A percentile compares a stretch with the other conserved stretches of the same genome.
These are phyloP conservation scores for Jaminaea rosea DNA, from an alignment of 1,284 basidiomycete genomes.

Conservation along the genomic window DNA sequence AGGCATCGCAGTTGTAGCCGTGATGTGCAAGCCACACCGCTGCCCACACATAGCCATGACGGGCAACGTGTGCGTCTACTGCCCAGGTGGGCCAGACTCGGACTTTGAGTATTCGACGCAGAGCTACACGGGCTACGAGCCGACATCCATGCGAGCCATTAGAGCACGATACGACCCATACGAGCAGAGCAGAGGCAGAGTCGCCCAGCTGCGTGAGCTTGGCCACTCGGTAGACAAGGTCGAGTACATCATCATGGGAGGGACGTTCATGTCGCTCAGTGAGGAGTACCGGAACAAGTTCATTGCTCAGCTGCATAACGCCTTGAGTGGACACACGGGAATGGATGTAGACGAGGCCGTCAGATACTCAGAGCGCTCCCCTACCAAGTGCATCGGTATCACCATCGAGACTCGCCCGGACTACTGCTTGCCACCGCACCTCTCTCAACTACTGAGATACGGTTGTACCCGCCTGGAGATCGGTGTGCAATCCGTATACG, in stretches of 20 bases:
- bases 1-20: slow-evolving; percentile 95
- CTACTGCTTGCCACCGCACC: slow-evolving; percentile 92
- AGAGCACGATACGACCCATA: slow-evolving; percentile 97
- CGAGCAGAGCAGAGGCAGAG: slow-evolving; percentile 87
- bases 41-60: slow-evolving; percentile 99
- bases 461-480: slow-evolving; percentile 97
- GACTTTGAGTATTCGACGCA: slow-evolving; percentile 99
- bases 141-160: slow-evolving; percentile 97
- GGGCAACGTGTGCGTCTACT: slow-evolving; percentile 99
- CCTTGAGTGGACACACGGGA: slow-evolving; percentile 86
- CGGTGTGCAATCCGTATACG: slow-evolving; percentile 96
- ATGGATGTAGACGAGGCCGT: slow-evolving; percentile 93
- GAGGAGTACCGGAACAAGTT: slow-evolving; percentile 90
- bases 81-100: slow-evolving; percentile 95
- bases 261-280: slow-evolving; percentile 98
- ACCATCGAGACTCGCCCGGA: slow-evolving; percentile 98
- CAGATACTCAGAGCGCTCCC: slow-evolving; percentile 88
- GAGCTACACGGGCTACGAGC: slow-evolving; percentile 93
- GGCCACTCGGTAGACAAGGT: slow-evolving; percentile 98
- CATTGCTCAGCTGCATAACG: slow-evolving; percentile 92
- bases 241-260: slow-evolving; percentile 98
- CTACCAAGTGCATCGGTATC: slow-evolving; percentile 97
- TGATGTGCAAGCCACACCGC: slow-evolving; percentile 99
- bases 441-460: slow-evolving; percentile 97
- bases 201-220: slow-evolving; percentile 86